Evolutionary conservation across 768 basidiomycete genomes (phyloP), one percentile per base, ranked within the genome.

Genomic region (Auricularia sp.): DNA sequence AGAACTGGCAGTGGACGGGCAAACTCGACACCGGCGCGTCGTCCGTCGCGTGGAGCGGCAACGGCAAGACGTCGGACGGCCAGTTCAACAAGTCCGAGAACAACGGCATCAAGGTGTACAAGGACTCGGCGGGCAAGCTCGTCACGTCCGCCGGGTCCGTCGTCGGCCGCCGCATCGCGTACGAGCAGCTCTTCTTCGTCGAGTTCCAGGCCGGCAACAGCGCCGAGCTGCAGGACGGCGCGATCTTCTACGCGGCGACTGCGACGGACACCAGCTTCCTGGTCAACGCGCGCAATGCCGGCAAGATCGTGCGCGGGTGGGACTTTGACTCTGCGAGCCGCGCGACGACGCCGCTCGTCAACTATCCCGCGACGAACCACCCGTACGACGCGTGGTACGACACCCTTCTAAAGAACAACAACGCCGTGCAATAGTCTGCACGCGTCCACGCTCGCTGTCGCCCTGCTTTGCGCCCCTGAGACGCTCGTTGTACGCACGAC

Each of bases 201-300:
- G 56, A 59, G 56, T 59, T 29, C 56, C 23, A 34, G 23, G 14
- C 56, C 1, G 56, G 56, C 14, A 34, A 59, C 23, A 33, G 14
- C 23, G 56, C 56, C 14, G 56, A 59, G 23, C 56, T 59, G 7
- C 56, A 59, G 56, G 56, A 59, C 56, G 56, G 56, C 56, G 56
- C 56, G 4, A 23, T 59, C 10, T 59, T 59, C 56, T 59, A 59
- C 5, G 56, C 56, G 0, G 56, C 56, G 1, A 59, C 56, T 3
- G 21, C 56, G 23, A n/a, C 23, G 7, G 23, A 59, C 56, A 59
- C 8, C 16, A 6, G 16, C 4, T 59, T 59, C 56, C 23, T 59
- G 10, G 33, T 29, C 14, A 33, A 34, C 56, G 56, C 23, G 29
- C 56, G 56, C 34, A 59, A 59, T 8, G 34, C 29, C 6, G 56